Evolutionary conservation across 805 yeast genomes (phyloP).

Genomic region (Teunomyces aglyptinius): DNA sequence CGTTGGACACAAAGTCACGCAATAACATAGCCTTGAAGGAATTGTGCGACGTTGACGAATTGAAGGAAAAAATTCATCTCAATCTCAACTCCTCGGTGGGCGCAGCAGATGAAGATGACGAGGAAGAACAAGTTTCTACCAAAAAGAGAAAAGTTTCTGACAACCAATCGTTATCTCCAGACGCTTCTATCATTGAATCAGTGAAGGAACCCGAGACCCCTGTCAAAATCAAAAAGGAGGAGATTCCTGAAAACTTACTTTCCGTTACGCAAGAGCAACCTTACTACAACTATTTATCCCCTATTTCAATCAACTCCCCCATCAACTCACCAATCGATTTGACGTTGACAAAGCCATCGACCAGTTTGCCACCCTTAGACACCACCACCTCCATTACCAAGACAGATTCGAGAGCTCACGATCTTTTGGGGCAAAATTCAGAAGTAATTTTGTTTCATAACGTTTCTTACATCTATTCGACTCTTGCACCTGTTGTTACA

Average conservation of each 20-base stretch:
- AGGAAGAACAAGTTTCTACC: constrained; percentile 6
- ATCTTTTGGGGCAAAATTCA: constrained; percentile 46
- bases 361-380: background rate
- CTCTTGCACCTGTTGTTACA: background rate
- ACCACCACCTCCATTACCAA: background rate
- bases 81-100: constrained; percentile 17
- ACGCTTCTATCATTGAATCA: background rate
- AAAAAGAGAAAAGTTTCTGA: constrained; percentile 5
- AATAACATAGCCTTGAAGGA: constrained; percentile 6
- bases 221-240: constrained; percentile 8
- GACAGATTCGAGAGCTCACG: constrained; percentile 10
- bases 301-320: constrained; percentile 42
- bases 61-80: constrained; percentile 26
- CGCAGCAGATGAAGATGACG: constrained; percentile 13
- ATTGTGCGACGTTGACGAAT: constrained; percentile 19
- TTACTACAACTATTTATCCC: constrained; percentile 40
- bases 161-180: constrained; percentile 1
- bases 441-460: constrained; percentile 40
- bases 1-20: constrained; percentile 12
- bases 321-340: constrained; percentile 39
- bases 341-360: constrained; percentile 19
- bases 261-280: constrained; percentile 6
- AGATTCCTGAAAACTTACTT: background rate
- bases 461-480: background rate
- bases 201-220: background rate